These are phyloP conservation scores for Ogataea sp. DNA, from an alignment of 805 yeast species.

Conservation along the genomic window DNA sequence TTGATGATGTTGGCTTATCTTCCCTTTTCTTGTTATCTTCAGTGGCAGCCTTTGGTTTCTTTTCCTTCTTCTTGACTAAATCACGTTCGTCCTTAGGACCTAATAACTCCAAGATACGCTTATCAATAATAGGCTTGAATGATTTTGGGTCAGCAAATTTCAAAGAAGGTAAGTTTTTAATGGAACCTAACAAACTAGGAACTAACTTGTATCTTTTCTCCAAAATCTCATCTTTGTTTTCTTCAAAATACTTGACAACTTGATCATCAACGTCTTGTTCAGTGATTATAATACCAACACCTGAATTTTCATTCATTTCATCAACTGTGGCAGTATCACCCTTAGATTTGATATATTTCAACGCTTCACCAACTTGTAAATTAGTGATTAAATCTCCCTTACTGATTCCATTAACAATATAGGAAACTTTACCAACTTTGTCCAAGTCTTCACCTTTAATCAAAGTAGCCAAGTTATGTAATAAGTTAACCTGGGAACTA, in stretches of 20 bases:
- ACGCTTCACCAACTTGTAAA: slow-evolving; percentile 74
- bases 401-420: not conserved
- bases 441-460: slow-evolving; percentile 50
- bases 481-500: slow-evolving; percentile 38
- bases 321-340: slow-evolving; percentile 36
- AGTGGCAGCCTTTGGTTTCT: slow-evolving; percentile 38
- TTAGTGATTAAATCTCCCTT: slow-evolving; percentile 57
- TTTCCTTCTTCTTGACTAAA: slow-evolving; percentile 63
- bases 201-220: slow-evolving; percentile 74
- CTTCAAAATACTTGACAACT: slow-evolving; percentile 52
- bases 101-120: slow-evolving; percentile 54
- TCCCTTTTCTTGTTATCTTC: slow-evolving; percentile 16
- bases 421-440: slow-evolving; percentile 36
- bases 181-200: slow-evolving; percentile 68
- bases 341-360: slow-evolving; percentile 56
- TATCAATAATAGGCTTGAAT: slow-evolving; percentile 85
- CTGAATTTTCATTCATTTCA: slow-evolving; percentile 58
- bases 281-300: slow-evolving; percentile 73
- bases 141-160: slow-evolving; percentile 89
- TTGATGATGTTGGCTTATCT: not conserved
- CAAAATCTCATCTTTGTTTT: slow-evolving; percentile 50
- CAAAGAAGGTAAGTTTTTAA: slow-evolving; percentile 64
- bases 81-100: slow-evolving; percentile 98
- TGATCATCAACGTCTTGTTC: slow-evolving; percentile 53
- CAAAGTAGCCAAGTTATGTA: slow-evolving; percentile 73